Percentiles rank a stretch among this genome's conserved stretches.
Conservation (phyloP, 352 stramenopile species). For the Phytophthora fragariaefolia region DNA sequence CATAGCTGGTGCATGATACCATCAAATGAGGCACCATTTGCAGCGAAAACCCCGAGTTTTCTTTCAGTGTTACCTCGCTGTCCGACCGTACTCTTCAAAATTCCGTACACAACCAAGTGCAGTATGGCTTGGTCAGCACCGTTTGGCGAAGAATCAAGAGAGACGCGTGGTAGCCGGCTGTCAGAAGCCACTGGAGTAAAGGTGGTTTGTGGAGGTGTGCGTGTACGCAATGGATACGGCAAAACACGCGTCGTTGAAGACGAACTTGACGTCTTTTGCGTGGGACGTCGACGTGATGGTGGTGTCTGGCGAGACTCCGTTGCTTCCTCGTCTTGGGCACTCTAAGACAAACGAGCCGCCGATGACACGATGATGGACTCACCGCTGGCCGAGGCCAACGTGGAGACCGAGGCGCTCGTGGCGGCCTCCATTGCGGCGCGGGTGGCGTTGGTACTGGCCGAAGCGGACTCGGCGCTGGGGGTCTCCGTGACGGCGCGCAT, state of each 20-base stretch:
- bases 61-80: not conserved
- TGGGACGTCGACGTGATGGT: not conserved
- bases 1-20: slow-evolving; percentile 10
- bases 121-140: not conserved
- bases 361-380: too few relatives aligned
- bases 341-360: too few relatives aligned
- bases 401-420: too few relatives aligned
- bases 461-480: too few relatives aligned
- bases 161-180: not conserved
- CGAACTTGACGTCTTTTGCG: not conserved
- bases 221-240: slow-evolving; percentile 2
- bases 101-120: not conserved
- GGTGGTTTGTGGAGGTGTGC: not conserved
- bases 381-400: too few relatives aligned
- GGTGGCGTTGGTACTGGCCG: too few relatives aligned
- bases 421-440: too few relatives aligned
- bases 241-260: not conserved
- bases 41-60: slow-evolving; percentile 3
- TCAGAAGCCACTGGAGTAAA: not conserved
- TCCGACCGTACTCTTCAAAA: slow-evolving; percentile 4
- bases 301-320: too few relatives aligned
- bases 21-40: slow-evolving; percentile 1
- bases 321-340: too few relatives aligned
- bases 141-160: not conserved
- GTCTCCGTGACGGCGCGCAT: too few relatives aligned